These are phyloP conservation scores for Coemansia sp. DNA, from an alignment of 192 early-diverging fungal species.

Conservation along the genomic window DNA sequence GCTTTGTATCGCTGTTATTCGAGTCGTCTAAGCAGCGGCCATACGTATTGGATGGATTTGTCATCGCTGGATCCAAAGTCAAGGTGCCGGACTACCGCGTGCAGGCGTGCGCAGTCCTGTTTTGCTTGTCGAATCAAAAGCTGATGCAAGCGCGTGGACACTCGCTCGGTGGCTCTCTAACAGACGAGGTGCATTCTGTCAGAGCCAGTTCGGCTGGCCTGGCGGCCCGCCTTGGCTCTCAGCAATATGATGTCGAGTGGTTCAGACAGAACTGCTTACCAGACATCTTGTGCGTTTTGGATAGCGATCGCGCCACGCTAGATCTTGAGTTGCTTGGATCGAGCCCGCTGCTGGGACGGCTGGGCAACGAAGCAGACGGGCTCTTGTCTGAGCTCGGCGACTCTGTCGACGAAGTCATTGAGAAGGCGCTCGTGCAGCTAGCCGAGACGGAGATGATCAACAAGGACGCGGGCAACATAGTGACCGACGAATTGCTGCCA, in stretches of 20 bases:
- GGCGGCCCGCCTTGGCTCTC: background rate
- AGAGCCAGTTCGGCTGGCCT: background rate
- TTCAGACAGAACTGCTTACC: conserved; percentile 51
- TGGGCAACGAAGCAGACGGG: conserved; percentile 32
- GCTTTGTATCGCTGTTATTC: conserved; percentile 50
- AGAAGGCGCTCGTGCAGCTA: conserved; percentile 13
- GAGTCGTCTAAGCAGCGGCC: conserved; percentile 47
- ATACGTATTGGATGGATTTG: conserved; percentile 38
- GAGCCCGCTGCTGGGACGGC: conserved; percentile 31
- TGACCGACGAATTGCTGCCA: background rate
- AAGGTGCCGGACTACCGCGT: conserved; percentile 45
- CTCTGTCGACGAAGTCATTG: conserved; percentile 27
- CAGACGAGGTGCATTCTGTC: conserved; percentile 30
- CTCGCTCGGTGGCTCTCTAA: conserved; percentile 23
- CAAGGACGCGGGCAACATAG: background rate
- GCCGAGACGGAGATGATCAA: background rate
- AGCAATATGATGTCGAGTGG: conserved; percentile 44
- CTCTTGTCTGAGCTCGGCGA: conserved; percentile 40
- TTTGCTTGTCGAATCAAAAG: conserved; percentile 40
- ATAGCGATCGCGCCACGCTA: conserved; percentile 20
- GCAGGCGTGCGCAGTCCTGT: conserved; percentile 45
- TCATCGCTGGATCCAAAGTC: conserved; percentile 32
- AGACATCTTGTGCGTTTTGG: conserved; percentile 40
- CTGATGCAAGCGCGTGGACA: conserved; percentile 28
- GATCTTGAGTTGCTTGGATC: conserved; percentile 48